A percentile compares a stretch with the other conserved stretches of the same genome.
Evolutionary conservation across 306 rosid species (phyloP).

Genomic region (Elaeagnus macrophylla): DNA sequence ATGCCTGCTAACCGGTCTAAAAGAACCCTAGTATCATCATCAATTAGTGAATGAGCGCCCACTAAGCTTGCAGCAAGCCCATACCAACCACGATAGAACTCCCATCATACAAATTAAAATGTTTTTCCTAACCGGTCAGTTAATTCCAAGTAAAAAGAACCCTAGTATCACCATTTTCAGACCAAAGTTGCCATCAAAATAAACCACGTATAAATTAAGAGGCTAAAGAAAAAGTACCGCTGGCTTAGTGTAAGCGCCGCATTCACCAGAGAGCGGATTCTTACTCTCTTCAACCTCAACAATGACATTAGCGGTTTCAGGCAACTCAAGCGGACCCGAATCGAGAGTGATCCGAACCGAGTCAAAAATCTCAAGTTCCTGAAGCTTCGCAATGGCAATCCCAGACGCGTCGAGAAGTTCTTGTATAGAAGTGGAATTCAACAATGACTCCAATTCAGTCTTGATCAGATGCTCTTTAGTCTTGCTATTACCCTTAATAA

Average conservation of each 20-base stretch:
- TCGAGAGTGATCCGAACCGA: constrained; percentile 59
- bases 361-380: constrained; percentile 60
- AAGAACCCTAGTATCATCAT: too few species aligned
- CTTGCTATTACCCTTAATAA: constrained; percentile 70
- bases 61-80: neutral
- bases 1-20: too few species aligned
- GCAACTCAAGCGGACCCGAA: constrained; percentile 77
- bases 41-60: too few species aligned
- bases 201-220: too few species aligned
- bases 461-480: constrained; percentile 78
- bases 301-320: constrained; percentile 62
- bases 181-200: neutral
- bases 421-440: constrained; percentile 57
- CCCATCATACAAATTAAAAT: neutral
- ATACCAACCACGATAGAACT: neutral
- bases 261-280: constrained; percentile 46
- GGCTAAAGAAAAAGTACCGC: constrained; percentile 41
- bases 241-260: constrained; percentile 63
- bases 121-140: neutral
- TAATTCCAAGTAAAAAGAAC: neutral
- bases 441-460: constrained; percentile 59
- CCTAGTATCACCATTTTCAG: neutral
- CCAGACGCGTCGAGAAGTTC: constrained; percentile 63
- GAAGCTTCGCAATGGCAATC: constrained; percentile 58
- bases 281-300: constrained; percentile 57